These are phyloP conservation scores for Periglandula ipomoeae DNA, from an alignment of 2,329 filamentous ascomycete genomes.

Conservation along the genomic window DNA sequence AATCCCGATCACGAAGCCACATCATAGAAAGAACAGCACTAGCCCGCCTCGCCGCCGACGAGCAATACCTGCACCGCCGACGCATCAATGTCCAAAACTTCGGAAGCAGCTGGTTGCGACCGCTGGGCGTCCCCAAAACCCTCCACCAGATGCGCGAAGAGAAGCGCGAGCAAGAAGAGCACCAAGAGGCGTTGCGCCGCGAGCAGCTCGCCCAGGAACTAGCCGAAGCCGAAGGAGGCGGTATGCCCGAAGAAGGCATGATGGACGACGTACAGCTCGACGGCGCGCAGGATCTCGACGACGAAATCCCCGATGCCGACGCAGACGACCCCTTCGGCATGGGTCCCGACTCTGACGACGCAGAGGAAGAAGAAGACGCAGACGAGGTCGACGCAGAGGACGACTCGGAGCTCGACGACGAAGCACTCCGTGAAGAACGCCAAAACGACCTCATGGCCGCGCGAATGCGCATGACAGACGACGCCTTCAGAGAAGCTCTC, in stretches of 20 bases:
- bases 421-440: slow-evolving; percentile 32
- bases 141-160: slow-evolving; percentile 87
- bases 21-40: slow-evolving; percentile 52
- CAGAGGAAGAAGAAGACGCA: slow-evolving; percentile 28
- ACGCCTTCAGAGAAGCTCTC: slow-evolving; percentile 52
- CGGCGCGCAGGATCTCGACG: slow-evolving; percentile 54
- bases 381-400: slow-evolving; percentile 32
- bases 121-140: slow-evolving; percentile 81
- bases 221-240: slow-evolving; percentile 49
- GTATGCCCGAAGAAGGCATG: slow-evolving; percentile 32
- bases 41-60: slow-evolving; percentile 63
- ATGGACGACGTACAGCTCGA: slow-evolving; percentile 50
- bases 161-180: slow-evolving; percentile 78
- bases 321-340: slow-evolving; percentile 41
- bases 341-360: slow-evolving; percentile 30
- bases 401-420: slow-evolving; percentile 30
- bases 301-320: slow-evolving; percentile 61
- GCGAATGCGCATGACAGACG: slow-evolving; percentile 47
- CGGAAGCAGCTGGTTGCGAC: slow-evolving; percentile 82
- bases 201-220: slow-evolving; percentile 67
- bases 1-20: slow-evolving; percentile 31
- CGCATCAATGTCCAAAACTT: slow-evolving; percentile 79
- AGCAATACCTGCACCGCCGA: slow-evolving; percentile 65
- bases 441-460: slow-evolving; percentile 40
- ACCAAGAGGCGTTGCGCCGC: slow-evolving; percentile 61